phyloP scores from a whole-genome alignment of 208 protist species.

The Acanthamoeba triangularis region DNA sequence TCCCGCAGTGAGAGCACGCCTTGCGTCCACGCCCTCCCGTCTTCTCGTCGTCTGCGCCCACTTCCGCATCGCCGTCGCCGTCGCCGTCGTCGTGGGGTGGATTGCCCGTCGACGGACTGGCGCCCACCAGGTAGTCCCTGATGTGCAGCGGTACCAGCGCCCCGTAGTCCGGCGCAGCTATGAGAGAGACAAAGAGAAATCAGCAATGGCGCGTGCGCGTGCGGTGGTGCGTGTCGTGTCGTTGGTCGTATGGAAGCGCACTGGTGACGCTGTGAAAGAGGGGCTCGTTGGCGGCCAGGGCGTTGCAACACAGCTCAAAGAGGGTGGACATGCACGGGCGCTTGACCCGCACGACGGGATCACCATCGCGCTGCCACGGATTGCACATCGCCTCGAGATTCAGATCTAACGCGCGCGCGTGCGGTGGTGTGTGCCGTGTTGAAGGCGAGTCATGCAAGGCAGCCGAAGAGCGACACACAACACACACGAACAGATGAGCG shows the following conservation, averaged over 20 bases:
- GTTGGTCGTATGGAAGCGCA: not conserved
- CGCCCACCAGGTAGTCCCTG: conserved; percentile 6
- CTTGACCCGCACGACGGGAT: not conserved
- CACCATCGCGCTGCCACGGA: not conserved
- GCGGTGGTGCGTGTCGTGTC: not conserved
- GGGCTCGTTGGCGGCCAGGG: not conserved
- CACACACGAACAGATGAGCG: too few species aligned
- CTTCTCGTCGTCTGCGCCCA: not conserved
- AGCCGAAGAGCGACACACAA: not conserved
- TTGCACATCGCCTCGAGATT: conserved; percentile 8
- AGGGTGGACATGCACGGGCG: not conserved
- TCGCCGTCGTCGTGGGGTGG: not conserved
- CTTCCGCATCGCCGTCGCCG: not conserved
- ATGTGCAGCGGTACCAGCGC: conserved; percentile 21
- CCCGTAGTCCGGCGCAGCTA: conserved; percentile 6
- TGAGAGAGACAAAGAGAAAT: not conserved
- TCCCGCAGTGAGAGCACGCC: not conserved
- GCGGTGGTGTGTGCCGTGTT: not conserved
- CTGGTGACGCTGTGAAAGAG: conserved; percentile 7
- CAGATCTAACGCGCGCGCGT: not conserved
- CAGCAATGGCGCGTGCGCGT: not conserved
- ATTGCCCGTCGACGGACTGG: not conserved
- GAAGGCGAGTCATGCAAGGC: not conserved
- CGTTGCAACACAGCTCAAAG: not conserved
- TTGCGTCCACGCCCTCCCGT: not conserved